These are phyloP conservation scores for Aspergillus ibericus DNA, from an alignment of 2,329 filamentous ascomycete species.

Conservation along the genomic window DNA sequence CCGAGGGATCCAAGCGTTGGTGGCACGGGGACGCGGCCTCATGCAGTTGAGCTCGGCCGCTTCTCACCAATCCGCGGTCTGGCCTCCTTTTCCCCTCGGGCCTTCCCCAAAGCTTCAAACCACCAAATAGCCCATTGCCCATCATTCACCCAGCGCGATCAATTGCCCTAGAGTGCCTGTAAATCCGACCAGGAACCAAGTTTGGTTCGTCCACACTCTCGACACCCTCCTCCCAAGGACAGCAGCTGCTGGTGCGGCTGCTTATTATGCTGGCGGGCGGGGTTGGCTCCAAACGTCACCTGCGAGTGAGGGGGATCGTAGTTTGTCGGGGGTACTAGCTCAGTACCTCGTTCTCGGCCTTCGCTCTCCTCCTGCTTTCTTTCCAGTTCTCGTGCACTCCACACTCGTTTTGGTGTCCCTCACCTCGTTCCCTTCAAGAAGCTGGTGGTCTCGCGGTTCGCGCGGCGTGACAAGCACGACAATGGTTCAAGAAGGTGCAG, in stretches of 20 bases:
- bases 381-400: neutral
- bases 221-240: neutral
- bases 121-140: neutral
- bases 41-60: constrained; percentile 1
- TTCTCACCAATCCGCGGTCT: neutral
- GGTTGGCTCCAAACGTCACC: constrained; percentile 20
- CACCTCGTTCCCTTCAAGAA: constrained; percentile 3
- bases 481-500: constrained; percentile 55
- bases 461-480: constrained; percentile 8
- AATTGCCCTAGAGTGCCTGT: neutral
- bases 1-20: neutral
- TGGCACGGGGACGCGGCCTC: constrained; percentile 1
- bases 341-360: constrained; percentile 5
- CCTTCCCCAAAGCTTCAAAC: neutral
- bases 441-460: neutral
- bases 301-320: constrained; percentile 14
- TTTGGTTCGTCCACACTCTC: neutral
- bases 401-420: neutral
- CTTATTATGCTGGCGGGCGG: constrained; percentile 19
- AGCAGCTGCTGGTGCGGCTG: neutral
- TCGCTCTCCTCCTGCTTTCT: constrained; percentile 6
- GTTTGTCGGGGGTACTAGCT: neutral
- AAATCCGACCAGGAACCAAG: neutral
- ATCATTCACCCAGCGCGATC: neutral
- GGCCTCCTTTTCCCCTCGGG: neutral